Conservation (phyloP, 1,284 basidiomycete species). For the Heliocybe sulcata region DNA sequence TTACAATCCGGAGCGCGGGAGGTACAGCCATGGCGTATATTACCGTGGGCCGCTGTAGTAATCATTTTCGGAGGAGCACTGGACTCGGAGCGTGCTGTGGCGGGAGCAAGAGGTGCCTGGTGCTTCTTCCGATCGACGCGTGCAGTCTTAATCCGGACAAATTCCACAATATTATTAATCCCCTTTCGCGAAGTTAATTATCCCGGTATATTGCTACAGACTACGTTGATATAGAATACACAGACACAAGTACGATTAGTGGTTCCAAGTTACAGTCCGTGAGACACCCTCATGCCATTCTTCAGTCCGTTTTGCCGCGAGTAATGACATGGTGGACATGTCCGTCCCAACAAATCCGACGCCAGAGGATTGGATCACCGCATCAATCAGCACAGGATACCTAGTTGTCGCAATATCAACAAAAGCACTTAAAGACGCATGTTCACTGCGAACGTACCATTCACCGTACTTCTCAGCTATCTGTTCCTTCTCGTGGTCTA, state of each 20-base stretch:
- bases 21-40: no score
- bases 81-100: no score
- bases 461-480: slow-evolving; percentile 46
- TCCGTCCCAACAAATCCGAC: slow-evolving; percentile 66
- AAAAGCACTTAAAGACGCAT: not conserved
- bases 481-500: slow-evolving; percentile 44
- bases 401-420: slow-evolving; percentile 22
- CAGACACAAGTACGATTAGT: not conserved
- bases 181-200: no score
- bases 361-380: slow-evolving; percentile 59
- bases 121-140: no score
- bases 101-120: no score
- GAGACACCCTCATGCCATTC: slow-evolving; percentile 54
- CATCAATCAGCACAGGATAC: slow-evolving; percentile 66
- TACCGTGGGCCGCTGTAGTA: no score
- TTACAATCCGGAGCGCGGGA: no score
- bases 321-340: slow-evolving; percentile 58
- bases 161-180: no score
- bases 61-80: no score
- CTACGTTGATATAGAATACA: not conserved
- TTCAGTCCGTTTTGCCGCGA: slow-evolving; percentile 57
- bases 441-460: slow-evolving; percentile 35
- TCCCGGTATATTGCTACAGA: not conserved
- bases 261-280: slow-evolving; percentile 48
- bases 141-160: no score